These are phyloP conservation scores for Solanum sparsipilum DNA, from an alignment of 257 asterid genomes.

Conservation along the genomic window DNA sequence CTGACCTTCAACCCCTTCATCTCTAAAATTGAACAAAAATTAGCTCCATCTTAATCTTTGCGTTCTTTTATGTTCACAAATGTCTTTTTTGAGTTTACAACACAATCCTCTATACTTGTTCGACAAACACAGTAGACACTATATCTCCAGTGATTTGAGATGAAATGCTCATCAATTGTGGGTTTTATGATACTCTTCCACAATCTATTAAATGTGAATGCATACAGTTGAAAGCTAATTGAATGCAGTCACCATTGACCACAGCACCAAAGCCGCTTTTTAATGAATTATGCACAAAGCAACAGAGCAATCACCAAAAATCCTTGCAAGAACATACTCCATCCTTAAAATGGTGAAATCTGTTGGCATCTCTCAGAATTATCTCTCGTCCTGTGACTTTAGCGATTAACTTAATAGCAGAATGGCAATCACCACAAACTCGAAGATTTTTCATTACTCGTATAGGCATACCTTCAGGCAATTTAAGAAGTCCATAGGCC, in stretches of 20 bases:
- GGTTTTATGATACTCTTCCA: neutral
- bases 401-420: conserved; percentile 45
- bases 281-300: neutral
- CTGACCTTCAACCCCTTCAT: neutral
- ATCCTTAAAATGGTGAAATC: conserved; percentile 61
- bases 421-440: conserved; percentile 65
- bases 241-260: neutral
- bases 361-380: conserved; percentile 53
- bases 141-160: neutral
- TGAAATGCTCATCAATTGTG: neutral
- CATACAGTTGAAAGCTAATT: neutral
- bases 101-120: neutral
- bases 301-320: conserved; percentile 35
- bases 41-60: neutral
- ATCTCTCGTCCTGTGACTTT: conserved; percentile 41
- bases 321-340: conserved; percentile 60
- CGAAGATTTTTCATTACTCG: conserved; percentile 63
- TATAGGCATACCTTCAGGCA: conserved; percentile 47
- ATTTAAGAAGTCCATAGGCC: conserved; percentile 52
- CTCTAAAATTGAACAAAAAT: neutral
- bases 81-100: neutral
- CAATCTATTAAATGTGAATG: neutral
- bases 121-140: neutral
- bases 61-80: neutral
- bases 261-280: neutral